Percentiles rank a stretch among this genome's conserved stretches.
Evolutionary conservation across 2,329 filamentous ascomycete species (phyloP).

Genomic region (Ascochyta rabiei): DNA sequence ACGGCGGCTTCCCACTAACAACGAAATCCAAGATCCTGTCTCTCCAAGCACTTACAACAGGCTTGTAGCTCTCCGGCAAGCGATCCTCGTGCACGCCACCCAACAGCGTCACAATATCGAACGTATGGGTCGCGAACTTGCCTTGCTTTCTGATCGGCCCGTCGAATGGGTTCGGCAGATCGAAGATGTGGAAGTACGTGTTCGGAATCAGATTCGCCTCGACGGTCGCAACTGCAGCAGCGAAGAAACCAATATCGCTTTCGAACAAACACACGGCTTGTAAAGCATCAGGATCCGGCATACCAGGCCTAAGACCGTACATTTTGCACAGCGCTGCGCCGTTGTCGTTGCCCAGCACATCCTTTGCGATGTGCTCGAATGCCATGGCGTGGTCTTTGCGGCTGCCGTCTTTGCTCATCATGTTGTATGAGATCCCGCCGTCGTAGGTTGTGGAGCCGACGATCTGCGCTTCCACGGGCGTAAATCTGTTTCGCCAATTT

Average conservation of each 20-base stretch:
- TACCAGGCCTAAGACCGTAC: slow-evolving; percentile 3
- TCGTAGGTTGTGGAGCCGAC: slow-evolving; percentile 23
- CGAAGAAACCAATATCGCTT: slow-evolving; percentile 27
- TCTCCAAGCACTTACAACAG: slow-evolving; percentile 15
- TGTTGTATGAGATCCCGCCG: slow-evolving; percentile 26
- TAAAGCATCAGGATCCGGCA: slow-evolving; percentile 13
- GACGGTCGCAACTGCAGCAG: slow-evolving; percentile 15
- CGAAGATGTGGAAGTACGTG: slow-evolving; percentile 26
- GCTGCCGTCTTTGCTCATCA: slow-evolving; percentile 17
- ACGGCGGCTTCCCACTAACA: slow-evolving; percentile 13
- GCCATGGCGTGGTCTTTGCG: slow-evolving; percentile 12
- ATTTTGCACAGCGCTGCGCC: slow-evolving; percentile 2
- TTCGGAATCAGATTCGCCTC: slow-evolving; percentile 13
- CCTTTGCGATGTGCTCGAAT: slow-evolving; percentile 2
- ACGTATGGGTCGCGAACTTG: slow-evolving; percentile 24
- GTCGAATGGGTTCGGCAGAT: slow-evolving; percentile 23
- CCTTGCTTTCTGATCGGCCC: slow-evolving; percentile 19
- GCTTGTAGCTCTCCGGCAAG: slow-evolving; percentile 14
- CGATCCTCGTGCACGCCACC: slow-evolving; percentile 21
- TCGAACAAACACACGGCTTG: slow-evolving; percentile 26
- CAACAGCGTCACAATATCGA: slow-evolving; percentile 24
- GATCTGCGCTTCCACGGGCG: slow-evolving; percentile 20
- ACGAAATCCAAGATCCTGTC: slow-evolving; percentile 22
- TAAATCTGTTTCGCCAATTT: slow-evolving; percentile 2
- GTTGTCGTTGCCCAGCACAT: slow-evolving; percentile 6